These are phyloP conservation scores for Phytophthora pseudosyringae DNA, from an alignment of 352 stramenopile genomes.

Conservation along the genomic window DNA sequence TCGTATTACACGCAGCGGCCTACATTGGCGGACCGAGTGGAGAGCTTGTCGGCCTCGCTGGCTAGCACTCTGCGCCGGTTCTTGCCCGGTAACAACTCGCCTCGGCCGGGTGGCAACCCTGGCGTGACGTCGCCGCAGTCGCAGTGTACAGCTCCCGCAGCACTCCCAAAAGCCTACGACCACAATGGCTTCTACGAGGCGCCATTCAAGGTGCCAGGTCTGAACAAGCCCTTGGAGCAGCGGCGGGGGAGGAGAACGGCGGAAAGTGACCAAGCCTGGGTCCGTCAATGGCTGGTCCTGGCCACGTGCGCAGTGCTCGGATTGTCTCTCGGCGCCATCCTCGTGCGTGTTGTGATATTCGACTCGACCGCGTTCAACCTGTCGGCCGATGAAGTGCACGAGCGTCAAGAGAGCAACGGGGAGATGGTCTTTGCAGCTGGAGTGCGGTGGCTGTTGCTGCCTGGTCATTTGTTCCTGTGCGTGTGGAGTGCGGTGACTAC, in stretches of 20 bases:
- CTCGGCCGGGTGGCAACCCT: slow-evolving; percentile 5
- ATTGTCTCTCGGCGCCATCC: slow-evolving; percentile 39
- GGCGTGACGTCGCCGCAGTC: slow-evolving; percentile 55
- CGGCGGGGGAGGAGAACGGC: slow-evolving; percentile 15
- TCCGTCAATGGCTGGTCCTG: slow-evolving; percentile 37
- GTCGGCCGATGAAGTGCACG: slow-evolving; percentile 21
- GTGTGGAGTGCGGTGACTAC: slow-evolving; percentile 52
- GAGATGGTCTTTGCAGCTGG: slow-evolving; percentile 34
- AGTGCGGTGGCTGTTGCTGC: slow-evolving; percentile 50
- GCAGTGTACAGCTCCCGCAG: slow-evolving; percentile 42
- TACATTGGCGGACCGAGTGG: slow-evolving; percentile 40
- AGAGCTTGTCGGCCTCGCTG: slow-evolving; percentile 49
- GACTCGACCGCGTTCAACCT: slow-evolving; percentile 39
- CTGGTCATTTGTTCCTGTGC: slow-evolving; percentile 52
- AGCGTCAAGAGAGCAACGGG: slow-evolving; percentile 34
- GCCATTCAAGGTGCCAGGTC: slow-evolving; percentile 27
- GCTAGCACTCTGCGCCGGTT: slow-evolving; percentile 47
- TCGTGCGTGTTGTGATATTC: slow-evolving; percentile 35
- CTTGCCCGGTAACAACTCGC: slow-evolving; percentile 26
- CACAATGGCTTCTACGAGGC: slow-evolving; percentile 51
- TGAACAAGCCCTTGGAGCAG: slow-evolving; percentile 28
- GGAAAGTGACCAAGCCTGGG: slow-evolving; percentile 20
- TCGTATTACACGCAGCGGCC: slow-evolving; percentile 18
- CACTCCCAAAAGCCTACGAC: slow-evolving; percentile 48
- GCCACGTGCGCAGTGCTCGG: slow-evolving; percentile 40